These are phyloP conservation scores for Cystobasidiaceae sp. DNA, from an alignment of 1,284 basidiomycete species.

Conservation along the genomic window DNA sequence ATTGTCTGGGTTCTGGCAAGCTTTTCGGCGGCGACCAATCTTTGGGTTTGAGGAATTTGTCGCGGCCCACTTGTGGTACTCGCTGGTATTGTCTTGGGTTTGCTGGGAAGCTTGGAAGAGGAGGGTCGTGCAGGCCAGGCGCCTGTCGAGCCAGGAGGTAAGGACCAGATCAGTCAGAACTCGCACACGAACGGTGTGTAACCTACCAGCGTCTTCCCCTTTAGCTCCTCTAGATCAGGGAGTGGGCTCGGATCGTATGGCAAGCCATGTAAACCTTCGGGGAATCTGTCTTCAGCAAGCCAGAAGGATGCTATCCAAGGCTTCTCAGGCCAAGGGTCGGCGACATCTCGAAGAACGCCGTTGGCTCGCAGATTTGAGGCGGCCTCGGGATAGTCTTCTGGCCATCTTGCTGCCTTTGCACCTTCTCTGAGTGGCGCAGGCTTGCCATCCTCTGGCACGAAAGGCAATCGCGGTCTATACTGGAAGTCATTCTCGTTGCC, in stretches of 20 bases:
- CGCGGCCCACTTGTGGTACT: neutral
- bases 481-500: no score
- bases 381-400: conserved; percentile 15
- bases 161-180: no score
- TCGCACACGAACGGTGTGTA: no score
- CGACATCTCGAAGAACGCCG: neutral
- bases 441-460: conserved; percentile 6
- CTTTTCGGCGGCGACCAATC: neutral
- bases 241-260: conserved; percentile 1
- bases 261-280: conserved; percentile 2
- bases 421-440: neutral
- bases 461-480: neutral
- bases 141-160: no score
- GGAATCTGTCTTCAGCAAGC: conserved; percentile 14
- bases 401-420: conserved; percentile 6
- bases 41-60: neutral
- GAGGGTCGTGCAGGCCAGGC: conserved; percentile 27
- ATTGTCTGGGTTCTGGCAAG: neutral
- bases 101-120: conserved; percentile 10
- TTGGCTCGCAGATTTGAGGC: neutral
- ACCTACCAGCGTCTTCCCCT: conserved; percentile 4
- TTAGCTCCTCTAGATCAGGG: conserved; percentile 3
- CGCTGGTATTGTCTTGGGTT: neutral
- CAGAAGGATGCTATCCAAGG: conserved; percentile 25
- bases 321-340: conserved; percentile 30